Conservation (phyloP, 805 yeast species). For the Brettanomyces anomalus region DNA sequence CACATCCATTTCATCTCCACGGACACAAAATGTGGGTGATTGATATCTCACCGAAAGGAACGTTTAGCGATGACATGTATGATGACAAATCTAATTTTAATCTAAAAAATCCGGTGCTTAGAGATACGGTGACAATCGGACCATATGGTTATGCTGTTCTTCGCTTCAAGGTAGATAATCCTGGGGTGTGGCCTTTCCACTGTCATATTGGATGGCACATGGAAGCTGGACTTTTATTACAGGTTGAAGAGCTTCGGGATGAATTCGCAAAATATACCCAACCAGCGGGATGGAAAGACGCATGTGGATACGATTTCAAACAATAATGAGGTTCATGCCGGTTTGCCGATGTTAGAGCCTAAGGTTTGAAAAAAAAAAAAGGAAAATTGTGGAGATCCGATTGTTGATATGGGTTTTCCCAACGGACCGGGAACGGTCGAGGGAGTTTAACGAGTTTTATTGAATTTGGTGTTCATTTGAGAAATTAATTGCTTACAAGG, state of each 20-base stretch:
- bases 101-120: conserved; percentile 54
- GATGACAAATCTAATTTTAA: conserved; percentile 17
- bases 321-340: background rate
- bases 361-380: too few species aligned
- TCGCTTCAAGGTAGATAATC: conserved; percentile 80
- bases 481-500: too few species aligned
- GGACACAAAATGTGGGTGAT: conserved; percentile 79
- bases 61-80: conserved; percentile 40
- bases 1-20: conserved; percentile 91
- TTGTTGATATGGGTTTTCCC: too few species aligned
- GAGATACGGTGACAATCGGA: conserved; percentile 67
- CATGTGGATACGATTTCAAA: conserved; percentile 9
- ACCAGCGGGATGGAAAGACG: conserved; percentile 4
- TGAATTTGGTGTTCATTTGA: too few species aligned
- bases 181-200: conserved; percentile 95
- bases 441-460: too few species aligned
- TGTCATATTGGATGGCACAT: conserved; percentile 96
- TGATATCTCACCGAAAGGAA: conserved; percentile 38
- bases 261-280: conserved; percentile 5
- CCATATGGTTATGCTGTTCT: conserved; percentile 74
- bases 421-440: too few species aligned
- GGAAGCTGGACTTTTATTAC: conserved; percentile 14
- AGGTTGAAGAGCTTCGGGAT: conserved; percentile 9
- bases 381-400: too few species aligned
- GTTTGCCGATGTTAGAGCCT: too few species aligned